These are phyloP conservation scores for Scytalidium lignicola DNA, from an alignment of 2,329 filamentous ascomycete species.

Conservation along the genomic window DNA sequence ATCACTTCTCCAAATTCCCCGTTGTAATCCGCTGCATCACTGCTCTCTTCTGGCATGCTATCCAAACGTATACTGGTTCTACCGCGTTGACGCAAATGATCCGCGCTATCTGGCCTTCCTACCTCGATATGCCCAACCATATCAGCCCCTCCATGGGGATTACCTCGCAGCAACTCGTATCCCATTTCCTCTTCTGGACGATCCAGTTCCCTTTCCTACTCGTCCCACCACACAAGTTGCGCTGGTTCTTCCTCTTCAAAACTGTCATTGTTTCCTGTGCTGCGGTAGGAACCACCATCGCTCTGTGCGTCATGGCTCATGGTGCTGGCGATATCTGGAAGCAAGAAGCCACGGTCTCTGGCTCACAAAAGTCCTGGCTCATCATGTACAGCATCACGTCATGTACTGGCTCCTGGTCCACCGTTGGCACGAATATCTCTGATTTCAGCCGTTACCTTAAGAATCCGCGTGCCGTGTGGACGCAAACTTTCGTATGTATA, in stretches of 20 bases:
- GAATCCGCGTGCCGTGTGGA: slow-evolving; percentile 24
- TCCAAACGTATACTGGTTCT: slow-evolving; percentile 6
- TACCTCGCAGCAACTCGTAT: slow-evolving; percentile 47
- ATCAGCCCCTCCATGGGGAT: slow-evolving; percentile 43
- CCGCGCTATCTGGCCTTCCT: slow-evolving; percentile 44
- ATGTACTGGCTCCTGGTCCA: slow-evolving; percentile 25
- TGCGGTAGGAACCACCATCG: no score
- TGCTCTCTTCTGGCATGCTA: slow-evolving; percentile 11
- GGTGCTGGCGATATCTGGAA: slow-evolving; percentile 29
- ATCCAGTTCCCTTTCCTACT: slow-evolving; percentile 33
- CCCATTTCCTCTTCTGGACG: slow-evolving; percentile 39
- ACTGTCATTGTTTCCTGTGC: no score
- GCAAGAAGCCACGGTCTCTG: slow-evolving; percentile 16
- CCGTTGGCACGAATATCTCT: slow-evolving; percentile 29
- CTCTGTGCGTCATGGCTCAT: slow-evolving; percentile 44
- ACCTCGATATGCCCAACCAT: slow-evolving; percentile 41
- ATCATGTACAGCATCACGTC: slow-evolving; percentile 24
- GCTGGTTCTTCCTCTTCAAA: slow-evolving; percentile 34
- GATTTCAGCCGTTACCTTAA: slow-evolving; percentile 29
- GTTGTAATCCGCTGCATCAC: slow-evolving; percentile 11
- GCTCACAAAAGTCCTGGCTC: slow-evolving; percentile 21
- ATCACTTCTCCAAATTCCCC: slow-evolving; percentile 9
- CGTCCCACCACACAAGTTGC: slow-evolving; percentile 40
- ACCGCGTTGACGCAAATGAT: slow-evolving; percentile 32
- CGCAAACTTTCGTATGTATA: slow-evolving; percentile 37